Percentiles rank a stretch among this genome's conserved stretches.
Conservation (phyloP, 2,329 filamentous ascomycete species). For the Colletotrichum noveboracense region DNA sequence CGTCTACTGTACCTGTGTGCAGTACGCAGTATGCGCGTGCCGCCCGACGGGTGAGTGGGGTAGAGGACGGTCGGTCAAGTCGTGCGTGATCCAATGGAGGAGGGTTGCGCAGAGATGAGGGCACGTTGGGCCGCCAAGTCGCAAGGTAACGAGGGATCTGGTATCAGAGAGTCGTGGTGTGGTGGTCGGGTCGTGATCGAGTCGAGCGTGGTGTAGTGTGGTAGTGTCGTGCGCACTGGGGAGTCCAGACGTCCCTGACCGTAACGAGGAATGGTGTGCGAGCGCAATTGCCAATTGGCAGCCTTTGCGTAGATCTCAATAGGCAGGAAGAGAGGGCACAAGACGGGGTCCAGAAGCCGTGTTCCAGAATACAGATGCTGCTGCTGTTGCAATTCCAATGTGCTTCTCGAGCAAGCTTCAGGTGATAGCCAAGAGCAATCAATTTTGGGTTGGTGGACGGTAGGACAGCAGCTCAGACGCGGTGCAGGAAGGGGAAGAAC, state of each 20-base stretch:
- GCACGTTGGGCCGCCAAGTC: slow-evolving; percentile 19
- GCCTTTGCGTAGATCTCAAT: slow-evolving; percentile 2
- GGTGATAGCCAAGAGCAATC: background rate
- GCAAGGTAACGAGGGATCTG: slow-evolving; percentile 10
- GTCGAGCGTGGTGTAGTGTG: background rate
- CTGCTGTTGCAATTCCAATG: background rate
- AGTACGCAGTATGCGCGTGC: background rate
- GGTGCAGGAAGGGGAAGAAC: slow-evolving; percentile 11
- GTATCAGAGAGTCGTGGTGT: background rate
- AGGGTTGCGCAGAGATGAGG: background rate
- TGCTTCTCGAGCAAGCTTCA: background rate
- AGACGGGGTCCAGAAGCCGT: background rate
- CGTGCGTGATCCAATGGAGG: slow-evolving; percentile 8
- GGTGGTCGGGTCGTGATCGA: slow-evolving; percentile 3
- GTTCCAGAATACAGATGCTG: background rate
- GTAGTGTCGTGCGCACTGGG: background rate
- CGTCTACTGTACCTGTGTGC: background rate
- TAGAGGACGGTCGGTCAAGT: slow-evolving; percentile 13
- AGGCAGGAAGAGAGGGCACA: background rate
- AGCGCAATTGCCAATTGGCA: slow-evolving; percentile 10
- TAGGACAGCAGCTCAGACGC: background rate
- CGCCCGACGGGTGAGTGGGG: slow-evolving; percentile 17
- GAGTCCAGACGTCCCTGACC: background rate
- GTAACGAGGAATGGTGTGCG: slow-evolving; percentile 12
- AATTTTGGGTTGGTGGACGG: background rate